Base-by-base conservation (phyloP, 2,329 filamentous ascomycete genomes). In the Venturia aucupariae region DNA sequence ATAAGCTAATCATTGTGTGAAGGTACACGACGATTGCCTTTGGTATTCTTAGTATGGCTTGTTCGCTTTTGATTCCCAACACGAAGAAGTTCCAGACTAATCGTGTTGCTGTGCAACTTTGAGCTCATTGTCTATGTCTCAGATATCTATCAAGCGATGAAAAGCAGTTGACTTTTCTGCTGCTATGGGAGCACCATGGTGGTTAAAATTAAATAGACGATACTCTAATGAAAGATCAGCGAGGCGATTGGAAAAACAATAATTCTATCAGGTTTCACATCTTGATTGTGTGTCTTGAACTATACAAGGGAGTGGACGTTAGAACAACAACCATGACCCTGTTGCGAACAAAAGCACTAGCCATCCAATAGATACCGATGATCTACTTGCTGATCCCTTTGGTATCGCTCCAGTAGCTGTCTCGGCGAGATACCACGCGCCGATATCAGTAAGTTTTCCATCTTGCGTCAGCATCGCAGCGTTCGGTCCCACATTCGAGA, bases 401-500 rank as follows among this genome's bases (percentile, higher is more conserved):
- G 63, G 63, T 44, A 64, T 44, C 22, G 59, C 60, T 8, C 64
- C 64, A 22, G 64, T 63, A 5, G 60, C 64, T 13, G 17, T n/a
- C n/a, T 41, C 71, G 67, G 90, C 85, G n/a, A 94, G 74, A 73
- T 93, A 94, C 86, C 87, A 89, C 2, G 83, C 81, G 0, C 90
- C 90, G 68, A 93, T 88, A 68, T 90, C 85, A 1, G 90, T 92
- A 67, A 94, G 76, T 66, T 84, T 71, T 51, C 90, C 90, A 19
- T 84, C 79, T 51, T 83, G 78, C 70, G 85, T 87, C 59, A 93
- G 79, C 79, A 94, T 88, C 0, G 86, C 83, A 1, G 82, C 85
- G 66, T 92, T 90, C 3, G 86, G 80, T 0, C 90, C 90, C 7
- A 92, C 86, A 68, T 92, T 93, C 67, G 86, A 89, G 19, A 83